phyloP scores from a whole-genome alignment of 2,329 filamentous ascomycete species.

The Juglanconis oblonga region DNA sequence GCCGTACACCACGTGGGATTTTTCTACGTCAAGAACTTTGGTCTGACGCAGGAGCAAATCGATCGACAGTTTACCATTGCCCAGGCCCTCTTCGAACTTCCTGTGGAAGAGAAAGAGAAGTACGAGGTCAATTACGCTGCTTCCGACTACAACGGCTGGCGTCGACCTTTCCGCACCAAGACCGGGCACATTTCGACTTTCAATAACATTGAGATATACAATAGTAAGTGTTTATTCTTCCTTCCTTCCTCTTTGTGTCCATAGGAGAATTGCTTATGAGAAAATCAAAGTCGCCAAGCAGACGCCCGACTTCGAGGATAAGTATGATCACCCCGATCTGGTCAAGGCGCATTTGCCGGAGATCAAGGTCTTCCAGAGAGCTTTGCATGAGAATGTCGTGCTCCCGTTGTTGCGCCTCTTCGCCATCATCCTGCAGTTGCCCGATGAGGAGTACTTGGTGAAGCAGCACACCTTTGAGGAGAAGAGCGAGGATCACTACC shows the following conservation, averaged over 20 bases:
- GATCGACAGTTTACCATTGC: conserved; percentile 60
- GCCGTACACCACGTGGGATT: conserved; percentile 52
- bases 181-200: conserved; percentile 17
- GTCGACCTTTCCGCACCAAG: not conserved
- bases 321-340: conserved; percentile 16
- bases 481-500: conserved; percentile 52
- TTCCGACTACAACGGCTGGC: conserved; percentile 56
- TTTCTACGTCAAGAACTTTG: conserved; percentile 63
- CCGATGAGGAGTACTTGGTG: conserved; percentile 49
- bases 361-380: conserved; percentile 31
- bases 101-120: conserved; percentile 57
- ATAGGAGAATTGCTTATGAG: not conserved
- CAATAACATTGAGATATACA: conserved; percentile 39
- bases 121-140: conserved; percentile 48
- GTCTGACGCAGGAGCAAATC: conserved; percentile 57
- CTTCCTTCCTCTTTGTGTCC: not conserved
- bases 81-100: conserved; percentile 54
- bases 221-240: conserved; percentile 19
- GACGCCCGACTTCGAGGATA: conserved; percentile 24
- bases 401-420: conserved; percentile 33
- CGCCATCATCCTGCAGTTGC: conserved; percentile 53
- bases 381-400: conserved; percentile 30
- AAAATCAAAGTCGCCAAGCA: conserved; percentile 32
- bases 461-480: conserved; percentile 52
- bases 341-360: conserved; percentile 27